phyloP scores from a whole-genome alignment of 2,329 filamentous ascomycete genomes.

The Ascochyta viciae-villosae region DNA sequence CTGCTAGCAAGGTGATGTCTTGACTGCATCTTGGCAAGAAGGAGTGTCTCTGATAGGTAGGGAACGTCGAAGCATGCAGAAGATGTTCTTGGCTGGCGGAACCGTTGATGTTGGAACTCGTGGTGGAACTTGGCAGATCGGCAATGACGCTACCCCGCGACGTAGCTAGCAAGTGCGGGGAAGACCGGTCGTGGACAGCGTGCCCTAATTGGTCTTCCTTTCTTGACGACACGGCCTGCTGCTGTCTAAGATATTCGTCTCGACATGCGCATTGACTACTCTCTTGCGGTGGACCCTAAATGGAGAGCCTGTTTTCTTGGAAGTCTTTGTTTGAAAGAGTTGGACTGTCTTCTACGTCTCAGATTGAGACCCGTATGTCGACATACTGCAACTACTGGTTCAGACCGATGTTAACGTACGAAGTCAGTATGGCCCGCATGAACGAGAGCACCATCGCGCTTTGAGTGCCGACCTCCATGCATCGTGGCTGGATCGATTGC shows the following conservation, averaged over 20 bases:
- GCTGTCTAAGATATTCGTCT: neutral
- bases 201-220: neutral
- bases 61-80: slow-evolving; percentile 12
- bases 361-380: too few species aligned
- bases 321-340: neutral
- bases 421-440: neutral
- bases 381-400: neutral
- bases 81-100: slow-evolving; percentile 9
- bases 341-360: too few species aligned
- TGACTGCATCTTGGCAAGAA: slow-evolving; percentile 25
- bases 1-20: slow-evolving; percentile 26
- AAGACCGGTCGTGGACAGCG: slow-evolving; percentile 8
- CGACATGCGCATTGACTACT: neutral
- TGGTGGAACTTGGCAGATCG: slow-evolving; percentile 7
- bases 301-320: too few species aligned
- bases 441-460: neutral
- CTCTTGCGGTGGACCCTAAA: too few species aligned
- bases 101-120: slow-evolving; percentile 1
- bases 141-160: slow-evolving; percentile 16
- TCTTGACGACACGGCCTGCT: neutral
- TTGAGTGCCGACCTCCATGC: neutral
- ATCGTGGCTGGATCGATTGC: neutral
- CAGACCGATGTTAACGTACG: neutral
- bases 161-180: slow-evolving; percentile 18
- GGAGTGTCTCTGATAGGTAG: slow-evolving; percentile 18